These are phyloP conservation scores for Gremmenia infestans DNA, from an alignment of 2,329 filamentous ascomycete species.

Conservation along the genomic window DNA sequence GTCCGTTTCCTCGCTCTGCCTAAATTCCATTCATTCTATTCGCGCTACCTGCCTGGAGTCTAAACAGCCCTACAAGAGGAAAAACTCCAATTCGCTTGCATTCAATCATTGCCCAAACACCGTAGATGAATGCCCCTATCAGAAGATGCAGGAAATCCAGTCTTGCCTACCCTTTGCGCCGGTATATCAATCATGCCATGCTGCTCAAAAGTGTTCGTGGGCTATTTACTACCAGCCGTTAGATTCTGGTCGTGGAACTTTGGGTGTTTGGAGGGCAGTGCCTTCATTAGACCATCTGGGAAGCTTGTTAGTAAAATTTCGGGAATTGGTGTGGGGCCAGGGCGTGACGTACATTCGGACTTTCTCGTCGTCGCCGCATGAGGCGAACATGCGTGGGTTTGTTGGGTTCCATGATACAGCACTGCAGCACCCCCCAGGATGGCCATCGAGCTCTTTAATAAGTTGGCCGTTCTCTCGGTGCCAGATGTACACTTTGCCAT, in stretches of 20 bases:
- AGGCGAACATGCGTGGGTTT: constrained; percentile 80
- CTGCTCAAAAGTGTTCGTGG: background rate
- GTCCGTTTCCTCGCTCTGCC: background rate
- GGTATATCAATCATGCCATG: background rate
- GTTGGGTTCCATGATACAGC: constrained; percentile 83
- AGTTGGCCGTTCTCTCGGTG: constrained; percentile 75
- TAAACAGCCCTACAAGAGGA: background rate
- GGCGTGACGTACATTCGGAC: constrained; percentile 71
- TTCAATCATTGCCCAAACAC: constrained; percentile 11
- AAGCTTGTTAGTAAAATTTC: background rate
- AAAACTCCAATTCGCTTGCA: background rate
- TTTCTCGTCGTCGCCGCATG: constrained; percentile 80
- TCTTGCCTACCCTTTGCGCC: background rate
- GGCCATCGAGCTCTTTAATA: constrained; percentile 72
- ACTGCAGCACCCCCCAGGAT: constrained; percentile 73
- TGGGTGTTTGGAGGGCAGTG: constrained; percentile 4
- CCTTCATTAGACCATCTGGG: constrained; percentile 26
- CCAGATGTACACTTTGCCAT: constrained; percentile 78
- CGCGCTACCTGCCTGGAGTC: background rate
- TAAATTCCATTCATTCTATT: background rate
- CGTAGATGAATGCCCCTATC: constrained; percentile 15
- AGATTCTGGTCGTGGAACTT: constrained; percentile 14
- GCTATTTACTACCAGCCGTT: constrained; percentile 15
- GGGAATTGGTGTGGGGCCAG: background rate
- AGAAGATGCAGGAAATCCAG: background rate